Base-by-base conservation (phyloP, 371 early-diverging fungal genomes). In the Mucor mucedo region DNA sequence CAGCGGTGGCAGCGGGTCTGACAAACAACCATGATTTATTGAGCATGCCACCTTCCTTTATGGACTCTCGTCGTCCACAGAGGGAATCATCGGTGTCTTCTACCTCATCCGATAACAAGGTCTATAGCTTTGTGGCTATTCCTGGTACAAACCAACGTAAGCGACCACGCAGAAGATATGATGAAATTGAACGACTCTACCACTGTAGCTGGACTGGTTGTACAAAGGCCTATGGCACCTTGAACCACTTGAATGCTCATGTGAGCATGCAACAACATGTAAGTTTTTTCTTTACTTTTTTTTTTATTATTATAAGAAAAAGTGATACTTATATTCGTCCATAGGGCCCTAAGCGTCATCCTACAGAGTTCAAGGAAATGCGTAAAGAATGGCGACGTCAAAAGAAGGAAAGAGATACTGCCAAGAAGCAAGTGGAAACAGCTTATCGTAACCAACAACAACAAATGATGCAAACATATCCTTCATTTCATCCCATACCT, bases 191-290 rank as follows among this genome's bases (percentile, higher is more conserved):
- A 59, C 84, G 91, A 41, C 74, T 87, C 21, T 91, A 88, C 66
- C 78, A 79, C 42, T 91, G 91, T 74, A 87, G 79, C 62, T 86
- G 78, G 78, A 75, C 70, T 1, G 84, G 80, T 14, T 91, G 91
- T 63, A 80, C 84, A 10, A 91, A 91, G 66, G 76, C 85, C 5
- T 91, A 91, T 67, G 91, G 91, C 32, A 91, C 91, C 5, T 66
- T 91, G 33, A 91, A 91, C 66, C 88, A 91, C 66, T 66, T 91
- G 35, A 91, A 91, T 66, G 87, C 89, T 5, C 91, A 91, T 71
- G 87, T 91, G 45, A 79, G 74, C 62, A 88, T 89, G 88, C 91
- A 91, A 66, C 85, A 84, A 65, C 91, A 91, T 62, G 91, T 80
- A 77, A 73, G 80, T 65, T 41, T n/a, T 35, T 14, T 41, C 10